Base-by-base conservation (phyloP, 2,329 filamentous ascomycete genomes). In the Epicoccum nigrum region DNA sequence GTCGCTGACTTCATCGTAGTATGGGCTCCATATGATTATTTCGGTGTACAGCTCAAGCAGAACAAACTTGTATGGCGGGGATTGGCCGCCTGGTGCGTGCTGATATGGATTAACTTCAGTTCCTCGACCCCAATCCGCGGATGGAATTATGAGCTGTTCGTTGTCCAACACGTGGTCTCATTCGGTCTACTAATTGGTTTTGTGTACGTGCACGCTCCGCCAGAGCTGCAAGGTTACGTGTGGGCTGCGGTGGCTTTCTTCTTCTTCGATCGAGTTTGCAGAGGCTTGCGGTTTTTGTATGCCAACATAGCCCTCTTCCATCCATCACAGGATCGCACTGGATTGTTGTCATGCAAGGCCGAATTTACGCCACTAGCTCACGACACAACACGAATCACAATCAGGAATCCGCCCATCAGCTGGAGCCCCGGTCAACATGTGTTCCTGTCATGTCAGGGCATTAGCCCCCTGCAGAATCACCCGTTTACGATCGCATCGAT, bases 71-170 rank as follows among this genome's bases (percentile, higher is more conserved):
- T 87, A 52, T 83, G 83, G 63, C 87, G 87, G 58, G 87, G 87
- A 6, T 69, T 90, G 2, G 85, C 80, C 7, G 86, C 86, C 1
- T 90, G 86, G 86, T 83, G 72, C 1, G 70, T 88, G 12, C 71
- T 90, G 25, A 72, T 86, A 0, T 89, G 87, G 86, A 86, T 86
- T 30, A 79, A 83, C 16, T 67, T 88, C 25, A 83, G 82, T 6
- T 85, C 85, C 2, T 76, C 88, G 46, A 79, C 83, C 6, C 87
- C 87, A 0, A 74, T 90, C 27, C 81, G 87, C 4, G 79, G 83
- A n/a, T 76, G 85, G 74, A 79, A 80, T 6, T 90, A 90, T 67
- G 87, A 90, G 72, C 53, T 88, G 0, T 90, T 89, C 65, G 81
- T 90, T 13, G 60, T 84, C 3, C 87, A 90, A 69, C 87, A 90